A percentile compares a stretch with the other conserved stretches of the same genome.
These are phyloP conservation scores for Nemania sp. DNA, from an alignment of 2,329 filamentous ascomycete species.

Conservation along the genomic window DNA sequence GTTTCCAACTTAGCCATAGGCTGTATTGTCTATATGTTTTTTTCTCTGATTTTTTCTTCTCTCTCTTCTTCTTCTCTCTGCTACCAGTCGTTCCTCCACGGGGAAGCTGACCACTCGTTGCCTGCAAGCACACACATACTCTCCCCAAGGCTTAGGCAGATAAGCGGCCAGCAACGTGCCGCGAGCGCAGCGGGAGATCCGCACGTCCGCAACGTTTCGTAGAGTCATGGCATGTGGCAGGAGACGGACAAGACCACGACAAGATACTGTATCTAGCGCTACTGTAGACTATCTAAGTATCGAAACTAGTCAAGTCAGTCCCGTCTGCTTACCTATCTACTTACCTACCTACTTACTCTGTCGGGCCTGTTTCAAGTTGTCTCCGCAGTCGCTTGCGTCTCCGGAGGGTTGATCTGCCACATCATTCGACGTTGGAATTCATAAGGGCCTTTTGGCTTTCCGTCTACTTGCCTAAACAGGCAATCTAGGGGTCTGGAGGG, in stretches of 20 bases:
- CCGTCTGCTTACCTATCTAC: no score
- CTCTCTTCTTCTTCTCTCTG: no score
- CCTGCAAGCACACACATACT: no score
- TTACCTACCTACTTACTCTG: not conserved
- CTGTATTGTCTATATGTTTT: not conserved
- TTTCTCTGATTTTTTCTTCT: no score
- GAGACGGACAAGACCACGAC: no score
- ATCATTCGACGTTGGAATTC: slow-evolving; percentile 23
- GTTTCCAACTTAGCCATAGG: not conserved
- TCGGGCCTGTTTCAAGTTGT: slow-evolving; percentile 3
- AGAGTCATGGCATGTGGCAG: slow-evolving; percentile 17
- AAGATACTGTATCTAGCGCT: no score
- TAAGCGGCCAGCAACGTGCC: slow-evolving; percentile 17
- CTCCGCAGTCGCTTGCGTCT: slow-evolving; percentile 18
- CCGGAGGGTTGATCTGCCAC: slow-evolving; percentile 13
- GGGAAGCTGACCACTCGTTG: slow-evolving; percentile 9
- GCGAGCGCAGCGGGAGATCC: slow-evolving; percentile 15
- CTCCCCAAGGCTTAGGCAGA: slow-evolving; percentile 7
- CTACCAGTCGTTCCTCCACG: not conserved
- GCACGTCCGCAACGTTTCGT: slow-evolving; percentile 30
- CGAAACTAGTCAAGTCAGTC: no score
- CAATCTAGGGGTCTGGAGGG: slow-evolving; percentile 2
- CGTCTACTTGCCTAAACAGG: slow-evolving; percentile 26
- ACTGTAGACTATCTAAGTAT: no score
- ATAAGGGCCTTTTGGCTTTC: not conserved